Evolutionary conservation across 225 moss, liverwort and hornwort species (phyloP).

Genomic region (Lunularia cruciata): DNA sequence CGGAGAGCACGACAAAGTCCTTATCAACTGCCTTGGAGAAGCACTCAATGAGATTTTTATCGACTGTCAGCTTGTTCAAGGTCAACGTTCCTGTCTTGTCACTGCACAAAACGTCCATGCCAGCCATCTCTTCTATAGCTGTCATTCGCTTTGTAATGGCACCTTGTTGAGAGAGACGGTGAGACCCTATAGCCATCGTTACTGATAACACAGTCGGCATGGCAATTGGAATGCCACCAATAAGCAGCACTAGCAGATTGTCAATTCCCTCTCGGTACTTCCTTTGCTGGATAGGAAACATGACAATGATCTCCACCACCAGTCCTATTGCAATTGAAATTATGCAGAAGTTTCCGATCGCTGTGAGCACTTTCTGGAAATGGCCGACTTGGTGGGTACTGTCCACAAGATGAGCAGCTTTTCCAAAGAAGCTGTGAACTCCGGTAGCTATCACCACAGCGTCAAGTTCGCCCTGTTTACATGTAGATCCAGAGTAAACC

Average conservation of each 20-base stretch:
- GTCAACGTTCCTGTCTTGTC: conserved; percentile 26
- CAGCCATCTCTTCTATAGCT: conserved; percentile 81
- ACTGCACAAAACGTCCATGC: conserved; percentile 72
- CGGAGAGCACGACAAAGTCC: conserved; percentile 42
- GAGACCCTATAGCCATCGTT: conserved; percentile 61
- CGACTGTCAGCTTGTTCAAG: conserved; percentile 18
- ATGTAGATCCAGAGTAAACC: conserved; percentile 24
- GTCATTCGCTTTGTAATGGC: conserved; percentile 85
- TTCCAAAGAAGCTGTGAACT: conserved; percentile 74
- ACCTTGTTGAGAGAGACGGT: conserved; percentile 61
- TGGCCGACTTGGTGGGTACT: conserved; percentile 69
- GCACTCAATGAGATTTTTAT: conserved; percentile 24
- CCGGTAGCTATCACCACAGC: conserved; percentile 41
- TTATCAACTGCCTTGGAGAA: conserved; percentile 41
- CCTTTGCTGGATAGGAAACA: conserved; percentile 64
- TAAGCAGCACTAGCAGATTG: conserved; percentile 75
- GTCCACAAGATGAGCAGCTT: conserved; percentile 80
- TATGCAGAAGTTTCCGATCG: conserved; percentile 77
- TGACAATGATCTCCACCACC: conserved; percentile 65
- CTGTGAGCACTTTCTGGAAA: conserved; percentile 27
- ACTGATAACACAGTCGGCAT: conserved; percentile 55
- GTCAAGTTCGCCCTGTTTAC: conserved; percentile 32
- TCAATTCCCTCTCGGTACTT: conserved; percentile 55
- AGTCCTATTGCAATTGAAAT: conserved; percentile 58
- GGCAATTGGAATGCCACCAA: conserved; percentile 81